Percentiles rank a stretch among this genome's conserved stretches.
phyloP scores from a whole-genome alignment of 2,329 filamentous ascomycete genomes.

The Plenodomus biglobosus region DNA sequence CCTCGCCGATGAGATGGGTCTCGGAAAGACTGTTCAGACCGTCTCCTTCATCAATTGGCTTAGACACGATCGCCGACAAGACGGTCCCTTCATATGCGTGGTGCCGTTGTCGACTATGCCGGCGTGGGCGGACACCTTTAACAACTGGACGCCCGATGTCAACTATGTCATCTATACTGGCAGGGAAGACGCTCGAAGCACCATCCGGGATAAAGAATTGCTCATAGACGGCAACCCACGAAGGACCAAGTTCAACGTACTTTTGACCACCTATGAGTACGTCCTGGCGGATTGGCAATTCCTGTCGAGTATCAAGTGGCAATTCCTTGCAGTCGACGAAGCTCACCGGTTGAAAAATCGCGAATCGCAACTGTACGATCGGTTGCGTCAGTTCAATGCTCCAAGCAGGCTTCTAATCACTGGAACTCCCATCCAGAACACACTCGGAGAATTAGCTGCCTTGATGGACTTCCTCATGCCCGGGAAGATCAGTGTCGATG shows the following conservation, averaged over 20 bases:
- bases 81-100: constrained; percentile 95
- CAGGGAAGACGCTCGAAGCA: constrained; percentile 79
- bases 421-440: constrained; percentile 96
- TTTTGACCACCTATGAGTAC: constrained; percentile 97
- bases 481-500: constrained; percentile 87
- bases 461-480: constrained; percentile 96
- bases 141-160: constrained; percentile 90
- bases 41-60: constrained; percentile 98
- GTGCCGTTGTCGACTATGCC: constrained; percentile 96
- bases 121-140: constrained; percentile 97
- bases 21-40: constrained; percentile 97
- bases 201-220: constrained; percentile 88
- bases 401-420: constrained; percentile 92
- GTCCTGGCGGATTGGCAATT: constrained; percentile 84
- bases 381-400: constrained; percentile 80
- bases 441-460: constrained; percentile 85
- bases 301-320: constrained; percentile 91
- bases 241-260: constrained; percentile 94
- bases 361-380: constrained; percentile 88
- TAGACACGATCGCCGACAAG: constrained; percentile 82
- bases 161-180: constrained; percentile 98
- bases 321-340: constrained; percentile 94
- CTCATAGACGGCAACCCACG: constrained; percentile 82
- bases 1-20: constrained; percentile 96
- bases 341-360: constrained; percentile 95